phyloP scores from a whole-genome alignment of 2,329 filamentous ascomycete species.

The Fusarium domesticum region DNA sequence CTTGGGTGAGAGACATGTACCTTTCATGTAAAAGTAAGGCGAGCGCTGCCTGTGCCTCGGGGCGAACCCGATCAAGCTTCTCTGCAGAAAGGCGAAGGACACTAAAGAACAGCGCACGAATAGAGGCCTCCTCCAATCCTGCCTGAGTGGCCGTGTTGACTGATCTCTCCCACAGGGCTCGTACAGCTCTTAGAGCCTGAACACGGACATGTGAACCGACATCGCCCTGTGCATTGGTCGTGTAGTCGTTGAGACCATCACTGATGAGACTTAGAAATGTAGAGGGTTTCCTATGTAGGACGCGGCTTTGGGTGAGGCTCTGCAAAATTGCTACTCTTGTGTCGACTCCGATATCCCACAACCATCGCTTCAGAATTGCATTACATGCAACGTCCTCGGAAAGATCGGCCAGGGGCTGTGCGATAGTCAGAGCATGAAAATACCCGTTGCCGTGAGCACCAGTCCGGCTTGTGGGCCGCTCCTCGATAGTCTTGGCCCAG shows the following conservation, averaged over 20 bases:
- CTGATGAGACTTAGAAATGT: slow-evolving; percentile 47
- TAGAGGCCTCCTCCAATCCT: slow-evolving; percentile 30
- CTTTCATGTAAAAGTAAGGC: slow-evolving; percentile 42
- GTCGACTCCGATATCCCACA: slow-evolving; percentile 47
- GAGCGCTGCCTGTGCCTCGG: slow-evolving; percentile 58
- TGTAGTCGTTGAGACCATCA: slow-evolving; percentile 80
- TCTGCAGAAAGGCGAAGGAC: slow-evolving; percentile 73
- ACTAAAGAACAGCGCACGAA: slow-evolving; percentile 45
- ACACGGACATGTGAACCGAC: slow-evolving; percentile 82
- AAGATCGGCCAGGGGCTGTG: slow-evolving; percentile 41
- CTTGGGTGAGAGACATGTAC: slow-evolving; percentile 37
- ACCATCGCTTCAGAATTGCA: slow-evolving; percentile 53
- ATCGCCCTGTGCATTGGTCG: slow-evolving; percentile 83
- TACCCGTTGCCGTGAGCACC: slow-evolving; percentile 46
- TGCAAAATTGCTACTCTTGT: slow-evolving; percentile 54
- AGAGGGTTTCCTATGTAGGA: slow-evolving; percentile 41
- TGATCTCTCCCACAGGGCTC: slow-evolving; percentile 53
- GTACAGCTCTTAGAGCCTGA: slow-evolving; percentile 74
- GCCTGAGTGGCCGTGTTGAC: slow-evolving; percentile 4
- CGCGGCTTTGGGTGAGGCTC: slow-evolving; percentile 47
- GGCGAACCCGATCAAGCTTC: slow-evolving; percentile 83
- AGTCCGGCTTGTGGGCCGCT: slow-evolving; percentile 33
- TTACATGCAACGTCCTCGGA: slow-evolving; percentile 37
- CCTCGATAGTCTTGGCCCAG: slow-evolving; percentile 47
- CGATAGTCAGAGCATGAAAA: slow-evolving; percentile 52